These are phyloP conservation scores for Andrographis paniculata DNA, from an alignment of 305 asterid genomes.

Conservation along the genomic window DNA sequence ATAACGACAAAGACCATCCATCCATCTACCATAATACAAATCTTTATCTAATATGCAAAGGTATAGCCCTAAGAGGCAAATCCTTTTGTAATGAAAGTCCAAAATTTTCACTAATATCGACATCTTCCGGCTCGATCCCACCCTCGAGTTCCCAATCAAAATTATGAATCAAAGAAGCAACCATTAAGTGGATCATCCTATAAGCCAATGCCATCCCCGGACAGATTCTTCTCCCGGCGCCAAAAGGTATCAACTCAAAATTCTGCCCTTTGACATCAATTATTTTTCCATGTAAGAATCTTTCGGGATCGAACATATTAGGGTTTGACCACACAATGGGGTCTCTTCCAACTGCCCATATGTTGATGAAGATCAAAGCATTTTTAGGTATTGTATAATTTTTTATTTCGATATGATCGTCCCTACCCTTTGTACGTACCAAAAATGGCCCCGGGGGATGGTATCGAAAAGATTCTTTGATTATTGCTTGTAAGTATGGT, in stretches of 20 bases:
- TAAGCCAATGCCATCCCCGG: slow-evolving; percentile 22
- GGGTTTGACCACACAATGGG: slow-evolving; percentile 14
- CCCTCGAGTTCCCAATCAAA: slow-evolving; percentile 4
- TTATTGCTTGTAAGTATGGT: slow-evolving; percentile 18
- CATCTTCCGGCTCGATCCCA: background rate
- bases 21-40: too few species aligned
- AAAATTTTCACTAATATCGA: background rate
- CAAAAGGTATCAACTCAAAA: slow-evolving; percentile 20
- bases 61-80: background rate
- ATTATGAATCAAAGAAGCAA: slow-evolving; percentile 2
- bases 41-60: background rate
- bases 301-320: slow-evolving; percentile 1
- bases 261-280: slow-evolving; percentile 11
- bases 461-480: slow-evolving; percentile 16
- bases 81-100: background rate
- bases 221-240: slow-evolving; percentile 25
- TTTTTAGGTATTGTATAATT: slow-evolving; percentile 15
- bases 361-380: slow-evolving; percentile 18
- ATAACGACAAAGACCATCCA: too few species aligned
- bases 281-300: background rate
- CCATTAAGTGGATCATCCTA: slow-evolving; percentile 14
- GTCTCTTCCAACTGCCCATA: slow-evolving; percentile 21
- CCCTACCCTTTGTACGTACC: background rate
- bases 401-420: slow-evolving; percentile 8
- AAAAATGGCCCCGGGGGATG: slow-evolving; percentile 16